Percentiles rank a stretch among this genome's conserved stretches.
Evolutionary conservation across 192 early-diverging fungal species (phyloP).

Genomic region (Allomyces javanicus): DNA sequence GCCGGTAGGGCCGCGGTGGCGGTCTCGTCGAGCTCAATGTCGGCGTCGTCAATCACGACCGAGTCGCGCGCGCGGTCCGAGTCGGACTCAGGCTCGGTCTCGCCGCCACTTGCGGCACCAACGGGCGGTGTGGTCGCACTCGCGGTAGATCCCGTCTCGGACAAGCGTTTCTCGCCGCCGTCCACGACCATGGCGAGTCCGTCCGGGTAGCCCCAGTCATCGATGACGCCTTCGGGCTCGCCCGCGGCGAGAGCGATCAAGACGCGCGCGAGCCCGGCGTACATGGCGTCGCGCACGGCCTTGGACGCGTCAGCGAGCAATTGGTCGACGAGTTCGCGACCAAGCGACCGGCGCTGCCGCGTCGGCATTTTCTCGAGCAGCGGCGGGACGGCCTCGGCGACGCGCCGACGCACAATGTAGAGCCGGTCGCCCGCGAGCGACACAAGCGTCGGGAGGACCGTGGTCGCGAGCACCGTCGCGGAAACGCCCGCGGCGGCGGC

Average conservation of each 20-base stretch:
- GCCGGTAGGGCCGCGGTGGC: background rate
- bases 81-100: background rate
- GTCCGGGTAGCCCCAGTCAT: background rate
- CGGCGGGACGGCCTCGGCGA: background rate
- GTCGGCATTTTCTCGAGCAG: background rate
- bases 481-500: too few species aligned
- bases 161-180: too few species aligned
- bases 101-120: background rate
- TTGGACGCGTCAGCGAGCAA: background rate
- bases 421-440: too few species aligned
- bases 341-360: background rate
- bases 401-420: too few species aligned
- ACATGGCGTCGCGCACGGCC: background rate
- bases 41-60: background rate
- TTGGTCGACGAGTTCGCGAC: background rate
- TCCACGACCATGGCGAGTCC: background rate
- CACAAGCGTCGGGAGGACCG: too few species aligned
- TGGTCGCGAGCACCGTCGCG: too few species aligned
- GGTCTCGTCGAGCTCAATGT: background rate
- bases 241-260: background rate
- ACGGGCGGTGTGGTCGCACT: background rate
- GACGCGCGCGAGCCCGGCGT: background rate
- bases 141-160: background rate
- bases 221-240: background rate
- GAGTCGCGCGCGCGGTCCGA: background rate